Conservation (phyloP, 2,329 filamentous ascomycete species). For the Hypoxylon sp. region DNA sequence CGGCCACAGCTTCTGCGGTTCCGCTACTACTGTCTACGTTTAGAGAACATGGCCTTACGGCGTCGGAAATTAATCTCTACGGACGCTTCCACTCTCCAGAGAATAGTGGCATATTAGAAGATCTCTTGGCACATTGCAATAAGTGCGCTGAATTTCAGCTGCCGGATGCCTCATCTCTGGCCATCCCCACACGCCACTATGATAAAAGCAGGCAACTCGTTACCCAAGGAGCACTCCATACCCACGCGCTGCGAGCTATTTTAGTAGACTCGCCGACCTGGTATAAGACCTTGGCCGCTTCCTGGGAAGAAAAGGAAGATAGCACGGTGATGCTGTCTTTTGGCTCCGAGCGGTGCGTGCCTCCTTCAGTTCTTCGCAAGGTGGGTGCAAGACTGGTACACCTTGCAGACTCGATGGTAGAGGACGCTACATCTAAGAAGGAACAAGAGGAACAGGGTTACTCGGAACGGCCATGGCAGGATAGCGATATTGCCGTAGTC, state of each 20-base stretch:
- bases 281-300: constrained; percentile 12
- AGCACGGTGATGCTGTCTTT: constrained; percentile 7
- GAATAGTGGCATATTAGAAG: constrained; percentile 17
- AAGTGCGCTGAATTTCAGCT: constrained; percentile 53
- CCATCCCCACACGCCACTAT: constrained; percentile 45
- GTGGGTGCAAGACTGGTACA: constrained; percentile 10
- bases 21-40: constrained; percentile 43
- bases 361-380: constrained; percentile 22
- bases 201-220: constrained; percentile 39
- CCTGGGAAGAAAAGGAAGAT: background rate
- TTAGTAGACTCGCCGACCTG: constrained; percentile 21
- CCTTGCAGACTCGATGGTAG: constrained; percentile 7
- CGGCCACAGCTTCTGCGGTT: constrained; percentile 45
- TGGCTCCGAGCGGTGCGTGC: constrained; percentile 26
- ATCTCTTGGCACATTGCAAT: constrained; percentile 51
- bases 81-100: constrained; percentile 54
- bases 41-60: constrained; percentile 48
- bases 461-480: constrained; percentile 16
- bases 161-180: constrained; percentile 51
- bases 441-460: constrained; percentile 8
- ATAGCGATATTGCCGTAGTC: constrained; percentile 57
- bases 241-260: constrained; percentile 48
- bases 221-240: constrained; percentile 49
- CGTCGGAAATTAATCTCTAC: constrained; percentile 51
- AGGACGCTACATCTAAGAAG: background rate